A percentile compares a stretch with the other conserved stretches of the same genome.
Evolutionary conservation across 2,329 filamentous ascomycete genomes (phyloP).

Genomic region (Diaporthe destruens): DNA sequence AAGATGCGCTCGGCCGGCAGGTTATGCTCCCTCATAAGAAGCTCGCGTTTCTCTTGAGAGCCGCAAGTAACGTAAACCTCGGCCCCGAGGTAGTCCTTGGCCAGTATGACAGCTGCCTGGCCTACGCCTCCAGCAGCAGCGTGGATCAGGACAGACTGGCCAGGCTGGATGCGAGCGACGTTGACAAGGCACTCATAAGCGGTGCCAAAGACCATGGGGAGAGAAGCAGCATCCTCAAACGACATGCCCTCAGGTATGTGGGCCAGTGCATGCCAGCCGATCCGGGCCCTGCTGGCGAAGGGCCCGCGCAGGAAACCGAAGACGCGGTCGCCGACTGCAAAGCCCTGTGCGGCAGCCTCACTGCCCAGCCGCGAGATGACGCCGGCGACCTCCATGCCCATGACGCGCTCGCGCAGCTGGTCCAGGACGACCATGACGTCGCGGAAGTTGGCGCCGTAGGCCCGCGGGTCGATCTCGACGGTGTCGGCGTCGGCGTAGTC

Average conservation of each 20-base stretch:
- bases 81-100: conserved; percentile 47
- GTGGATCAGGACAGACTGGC: conserved; percentile 48
- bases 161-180: conserved; percentile 46
- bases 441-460: conserved; percentile 34
- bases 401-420: neutral
- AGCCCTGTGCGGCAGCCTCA: conserved; percentile 41
- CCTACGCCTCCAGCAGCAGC: conserved; percentile 54
- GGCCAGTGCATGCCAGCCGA: conserved; percentile 40
- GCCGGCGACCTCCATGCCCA: conserved; percentile 48
- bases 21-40: conserved; percentile 47
- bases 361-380: conserved; percentile 47
- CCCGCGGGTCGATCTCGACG: conserved; percentile 23
- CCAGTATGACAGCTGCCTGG: conserved; percentile 47
- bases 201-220: conserved; percentile 51
- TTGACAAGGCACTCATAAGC: conserved; percentile 49
- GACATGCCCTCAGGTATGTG: conserved; percentile 50
- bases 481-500: no score
- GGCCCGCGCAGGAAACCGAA: conserved; percentile 50
- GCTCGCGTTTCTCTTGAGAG: conserved; percentile 49
- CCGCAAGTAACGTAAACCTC: conserved; percentile 51
- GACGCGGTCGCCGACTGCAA: conserved; percentile 55
- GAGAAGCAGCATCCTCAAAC: conserved; percentile 50
- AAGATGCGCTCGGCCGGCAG: conserved; percentile 52
- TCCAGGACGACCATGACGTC: conserved; percentile 19
- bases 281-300: conserved; percentile 50